Base-by-base conservation (phyloP, 129 eudicot genomes). In the Lactuca sativa region DNA sequence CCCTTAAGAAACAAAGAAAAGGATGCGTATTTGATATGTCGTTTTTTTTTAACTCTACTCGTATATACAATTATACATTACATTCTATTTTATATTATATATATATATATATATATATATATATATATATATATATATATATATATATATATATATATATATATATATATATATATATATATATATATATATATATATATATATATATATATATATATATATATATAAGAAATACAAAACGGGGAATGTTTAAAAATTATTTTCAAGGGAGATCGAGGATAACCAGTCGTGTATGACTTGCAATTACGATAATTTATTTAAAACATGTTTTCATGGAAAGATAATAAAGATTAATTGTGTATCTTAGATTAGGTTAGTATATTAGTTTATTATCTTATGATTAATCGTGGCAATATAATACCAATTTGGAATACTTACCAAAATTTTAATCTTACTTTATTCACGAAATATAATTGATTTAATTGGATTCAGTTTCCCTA, bases 1-100 rank as follows among this genome's bases (percentile, higher is more conserved):
- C 52, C 15, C 2, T 43, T 43, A 60, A 40, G 51, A 62, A 38
- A 62, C 67, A 62, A 37, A 37, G 51, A 62, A 37, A 62, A 62
- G 14, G 51, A 62, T 37, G 51, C 51, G 11, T 62, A n/a, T 38
- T 16, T 62, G 67, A 36, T 16, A 9, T 14, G 64, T 59, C 64
- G 14, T 3, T 59, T 1, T 36, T 37, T 1, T 36, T 37, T 62
- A 21, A 15, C 16, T 36, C 8, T 62, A 38, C 52, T 53, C 52
- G n/a, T 12, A 47, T n/a, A 3, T 12, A 18, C 1, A 18, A 18
- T 18, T 18, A 18, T 18, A 25, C 30, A 25, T 25, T 25, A 25
- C 30, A 25, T 25, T 25, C 30, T 25, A 25, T 25, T 25, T 25
- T 25, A 25, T 18, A 18, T 18, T n/a, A n/a, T n/a, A n/a, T n/a